Conservation (phyloP, 176 grass and related monocot species). For the Aegilops sharonensis region DNA sequence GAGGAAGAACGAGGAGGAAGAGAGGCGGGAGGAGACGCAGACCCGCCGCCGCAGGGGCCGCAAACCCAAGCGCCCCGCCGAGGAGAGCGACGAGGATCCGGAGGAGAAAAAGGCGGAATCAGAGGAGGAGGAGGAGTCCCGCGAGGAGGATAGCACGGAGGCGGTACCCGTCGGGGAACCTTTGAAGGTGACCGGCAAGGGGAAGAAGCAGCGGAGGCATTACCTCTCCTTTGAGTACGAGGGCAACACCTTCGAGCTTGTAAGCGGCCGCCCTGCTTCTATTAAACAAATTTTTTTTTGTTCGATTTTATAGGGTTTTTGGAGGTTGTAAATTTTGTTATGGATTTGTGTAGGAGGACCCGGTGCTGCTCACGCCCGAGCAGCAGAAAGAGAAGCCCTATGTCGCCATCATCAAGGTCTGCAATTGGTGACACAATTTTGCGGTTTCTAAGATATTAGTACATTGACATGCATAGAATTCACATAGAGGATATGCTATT, state of each 20-base stretch:
- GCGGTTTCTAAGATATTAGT: not conserved
- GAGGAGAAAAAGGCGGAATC: not conserved
- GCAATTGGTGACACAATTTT: not conserved
- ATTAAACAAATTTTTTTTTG: not conserved
- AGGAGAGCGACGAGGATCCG: constrained; percentile 39
- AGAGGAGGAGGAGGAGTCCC: constrained; percentile 40
- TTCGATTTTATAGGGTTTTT: constrained; percentile 23
- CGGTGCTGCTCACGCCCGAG: constrained; percentile 86
- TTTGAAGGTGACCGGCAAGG: constrained; percentile 75
- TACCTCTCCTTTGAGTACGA: constrained; percentile 87
- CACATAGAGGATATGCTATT: not conserved
- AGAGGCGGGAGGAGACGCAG: constrained; percentile 41
- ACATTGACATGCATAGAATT: not conserved
- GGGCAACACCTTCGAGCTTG: constrained; percentile 79
- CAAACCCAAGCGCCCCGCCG: constrained; percentile 27
- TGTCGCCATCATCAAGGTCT: constrained; percentile 94
- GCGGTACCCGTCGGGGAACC: constrained; percentile 59
- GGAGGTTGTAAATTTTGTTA: not conserved
- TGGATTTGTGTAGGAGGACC: constrained; percentile 69
- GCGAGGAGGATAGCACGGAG: constrained; percentile 52
- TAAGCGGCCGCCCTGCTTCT: constrained; percentile 21
- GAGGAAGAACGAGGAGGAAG: constrained; percentile 47
- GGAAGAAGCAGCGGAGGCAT: constrained; percentile 65
- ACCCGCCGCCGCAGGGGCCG: constrained; percentile 40
- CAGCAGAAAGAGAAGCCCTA: constrained; percentile 68